phyloP scores from a whole-genome alignment of 305 asterid species.

The Rubia balearica region DNA sequence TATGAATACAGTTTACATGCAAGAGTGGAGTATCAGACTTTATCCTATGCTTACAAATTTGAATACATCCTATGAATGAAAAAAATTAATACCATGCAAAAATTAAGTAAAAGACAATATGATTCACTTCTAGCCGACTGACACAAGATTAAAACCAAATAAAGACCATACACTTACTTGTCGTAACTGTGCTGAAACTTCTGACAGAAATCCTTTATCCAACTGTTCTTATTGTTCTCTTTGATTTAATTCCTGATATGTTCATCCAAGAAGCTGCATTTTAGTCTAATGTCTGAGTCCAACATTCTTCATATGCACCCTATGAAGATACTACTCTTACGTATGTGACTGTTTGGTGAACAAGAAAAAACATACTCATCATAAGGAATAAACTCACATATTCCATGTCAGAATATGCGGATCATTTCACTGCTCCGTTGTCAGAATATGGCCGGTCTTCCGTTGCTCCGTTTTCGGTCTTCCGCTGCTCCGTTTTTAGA shows the following conservation, averaged over 20 bases:
- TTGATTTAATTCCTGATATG: slow-evolving; percentile 63
- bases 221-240: slow-evolving; percentile 91
- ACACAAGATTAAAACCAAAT: not conserved
- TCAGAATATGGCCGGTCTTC: not conserved
- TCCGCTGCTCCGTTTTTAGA: too few species aligned
- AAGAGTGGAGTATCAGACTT: not conserved
- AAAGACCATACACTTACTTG: slow-evolving; percentile 46
- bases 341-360: not conserved
- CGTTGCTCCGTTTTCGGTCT: too few species aligned
- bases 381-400: not conserved
- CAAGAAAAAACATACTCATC: not conserved
- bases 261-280: slow-evolving; percentile 20
- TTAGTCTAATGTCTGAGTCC: not conserved
- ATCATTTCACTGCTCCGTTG: too few species aligned
- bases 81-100: not conserved
- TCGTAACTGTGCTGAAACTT: slow-evolving; percentile 84
- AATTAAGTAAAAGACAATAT: not conserved
- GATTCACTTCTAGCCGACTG: not conserved
- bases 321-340: not conserved
- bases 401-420: not conserved
- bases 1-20: not conserved
- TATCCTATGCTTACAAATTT: not conserved
- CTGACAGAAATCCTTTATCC: slow-evolving; percentile 90
- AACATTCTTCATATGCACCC: slow-evolving; percentile 1
- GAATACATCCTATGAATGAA: not conserved